Evolutionary conservation across 495 filamentous ascomycete species (phyloP).

Genomic region (Trichodelitschia bisporula): DNA sequence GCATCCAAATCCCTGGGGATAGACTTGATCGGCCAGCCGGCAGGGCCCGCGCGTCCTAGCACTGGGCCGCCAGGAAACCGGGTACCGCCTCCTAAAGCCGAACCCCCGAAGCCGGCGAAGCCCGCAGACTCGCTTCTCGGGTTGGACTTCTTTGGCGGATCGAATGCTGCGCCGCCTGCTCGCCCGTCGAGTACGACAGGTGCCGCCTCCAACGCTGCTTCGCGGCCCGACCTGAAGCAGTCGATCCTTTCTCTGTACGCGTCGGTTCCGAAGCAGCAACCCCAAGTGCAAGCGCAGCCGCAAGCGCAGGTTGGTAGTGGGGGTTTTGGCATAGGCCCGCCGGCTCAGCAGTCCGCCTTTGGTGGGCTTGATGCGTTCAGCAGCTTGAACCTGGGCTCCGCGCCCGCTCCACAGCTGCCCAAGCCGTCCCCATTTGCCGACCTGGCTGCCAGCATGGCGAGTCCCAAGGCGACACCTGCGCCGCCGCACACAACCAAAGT

Average conservation of each 20-base stretch:
- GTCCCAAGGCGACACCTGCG: too few species aligned
- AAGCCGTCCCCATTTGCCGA: conserved; percentile 53
- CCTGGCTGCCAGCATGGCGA: too few species aligned
- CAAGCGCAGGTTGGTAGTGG: conserved; percentile 24
- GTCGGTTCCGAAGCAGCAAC: conserved; percentile 25
- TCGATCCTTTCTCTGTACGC: conserved; percentile 92
- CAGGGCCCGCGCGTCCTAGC: too few species aligned
- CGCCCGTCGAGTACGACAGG: conserved; percentile 45
- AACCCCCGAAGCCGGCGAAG: conserved; percentile 36
- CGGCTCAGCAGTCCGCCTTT: conserved; percentile 32
- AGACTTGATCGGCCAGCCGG: conserved; percentile 40
- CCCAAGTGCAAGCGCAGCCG: conserved; percentile 36
- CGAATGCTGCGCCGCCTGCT: conserved; percentile 32
- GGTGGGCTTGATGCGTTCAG: conserved; percentile 74
- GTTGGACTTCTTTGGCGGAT: conserved; percentile 70
- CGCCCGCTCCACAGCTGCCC: conserved; percentile 26
- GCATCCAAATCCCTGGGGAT: too few species aligned
- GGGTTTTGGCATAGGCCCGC: conserved; percentile 45
- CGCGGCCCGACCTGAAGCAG: conserved; percentile 83
- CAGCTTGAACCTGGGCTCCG: conserved; percentile 45
- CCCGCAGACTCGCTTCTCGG: conserved; percentile 72
- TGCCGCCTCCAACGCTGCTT: conserved; percentile 31
- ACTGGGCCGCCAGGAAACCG: conserved; percentile 17
- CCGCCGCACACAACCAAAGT: too few species aligned
- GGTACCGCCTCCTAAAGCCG: conserved; percentile 34